Evolutionary conservation across 148 eudicot species (phyloP).

Genomic region (Heliosperma pusillum): DNA sequence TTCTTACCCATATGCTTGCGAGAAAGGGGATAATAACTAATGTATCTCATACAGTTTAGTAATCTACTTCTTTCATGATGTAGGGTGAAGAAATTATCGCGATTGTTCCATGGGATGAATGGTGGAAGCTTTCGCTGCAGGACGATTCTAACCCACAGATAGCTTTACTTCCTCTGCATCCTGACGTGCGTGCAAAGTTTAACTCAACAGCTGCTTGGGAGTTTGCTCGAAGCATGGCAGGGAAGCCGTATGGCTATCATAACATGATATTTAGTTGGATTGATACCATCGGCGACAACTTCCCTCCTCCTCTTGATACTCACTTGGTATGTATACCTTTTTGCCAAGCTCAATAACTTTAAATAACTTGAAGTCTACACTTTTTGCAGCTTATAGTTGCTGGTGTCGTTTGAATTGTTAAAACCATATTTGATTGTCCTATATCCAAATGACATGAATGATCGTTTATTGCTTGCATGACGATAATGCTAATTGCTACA

Average conservation of each 20-base stretch:
- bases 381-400: neutral
- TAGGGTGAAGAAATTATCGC: slow-evolving; percentile 97
- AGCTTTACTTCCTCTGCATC: slow-evolving; percentile 88
- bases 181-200: slow-evolving; percentile 75
- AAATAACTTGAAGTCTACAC: neutral
- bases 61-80: slow-evolving; percentile 16
- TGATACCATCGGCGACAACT: slow-evolving; percentile 90
- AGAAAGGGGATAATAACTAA: neutral
- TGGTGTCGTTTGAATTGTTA: neutral
- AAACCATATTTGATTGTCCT: neutral
- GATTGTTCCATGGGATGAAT: slow-evolving; percentile 91
- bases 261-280: slow-evolving; percentile 99
- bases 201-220: slow-evolving; percentile 96
- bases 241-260: slow-evolving; percentile 99
- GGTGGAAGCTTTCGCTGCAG: slow-evolving; percentile 91
- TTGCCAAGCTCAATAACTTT: neutral
- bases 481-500: slow-evolving; percentile 26
- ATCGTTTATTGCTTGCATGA: neutral
- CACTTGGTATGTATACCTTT: slow-evolving; percentile 69
- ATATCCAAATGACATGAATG: neutral
- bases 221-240: slow-evolving; percentile 88
- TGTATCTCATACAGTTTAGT: neutral
- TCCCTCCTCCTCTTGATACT: slow-evolving; percentile 98
- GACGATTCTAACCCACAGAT: slow-evolving; percentile 91
- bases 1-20: no score